Conservation (phyloP, 495 filamentous ascomycete species). For the Xylaria nigripes region DNA sequence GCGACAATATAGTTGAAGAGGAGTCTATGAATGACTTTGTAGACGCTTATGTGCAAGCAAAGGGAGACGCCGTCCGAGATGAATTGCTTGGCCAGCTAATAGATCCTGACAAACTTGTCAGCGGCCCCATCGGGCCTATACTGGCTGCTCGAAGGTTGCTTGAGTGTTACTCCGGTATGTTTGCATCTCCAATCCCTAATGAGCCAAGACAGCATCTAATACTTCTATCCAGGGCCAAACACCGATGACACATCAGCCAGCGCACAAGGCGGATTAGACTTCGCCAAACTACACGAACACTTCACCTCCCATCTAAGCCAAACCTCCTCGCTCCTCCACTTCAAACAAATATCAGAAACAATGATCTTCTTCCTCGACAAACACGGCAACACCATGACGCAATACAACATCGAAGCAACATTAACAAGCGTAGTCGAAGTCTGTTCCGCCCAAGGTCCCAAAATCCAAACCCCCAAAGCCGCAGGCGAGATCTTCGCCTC, state of each 20-base stretch:
- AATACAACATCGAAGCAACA: conserved; percentile 62
- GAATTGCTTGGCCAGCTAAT: conserved; percentile 19
- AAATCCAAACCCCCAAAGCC: conserved; percentile 18
- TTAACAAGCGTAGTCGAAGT: conserved; percentile 49
- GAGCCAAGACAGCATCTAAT: conserved; percentile 10
- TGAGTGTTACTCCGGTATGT: conserved; percentile 18
- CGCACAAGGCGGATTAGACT: conserved; percentile 7
- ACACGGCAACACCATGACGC: conserved; percentile 46
- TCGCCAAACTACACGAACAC: conserved; percentile 16
- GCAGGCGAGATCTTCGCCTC: conserved; percentile 51
- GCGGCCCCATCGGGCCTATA: conserved; percentile 17
- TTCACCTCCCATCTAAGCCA: conserved; percentile 29
- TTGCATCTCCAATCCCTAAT: not conserved
- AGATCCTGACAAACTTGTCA: conserved; percentile 12
- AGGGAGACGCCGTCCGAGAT: conserved; percentile 5
- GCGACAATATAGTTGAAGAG: conserved; percentile 13
- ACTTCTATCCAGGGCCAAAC: conserved; percentile 8
- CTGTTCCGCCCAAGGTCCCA: conserved; percentile 36
- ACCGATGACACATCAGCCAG: not conserved
- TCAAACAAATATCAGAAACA: conserved; percentile 48
- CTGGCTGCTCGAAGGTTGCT: conserved; percentile 22
- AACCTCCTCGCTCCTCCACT: conserved; percentile 37
- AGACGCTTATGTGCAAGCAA: conserved; percentile 17
- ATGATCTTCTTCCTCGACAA: conserved; percentile 51
- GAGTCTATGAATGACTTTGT: conserved; percentile 18